A percentile compares a stretch with the other conserved stretches of the same genome.
Conservation (phyloP, 257 asterid genomes). For the Solanum appendiculatum region DNA sequence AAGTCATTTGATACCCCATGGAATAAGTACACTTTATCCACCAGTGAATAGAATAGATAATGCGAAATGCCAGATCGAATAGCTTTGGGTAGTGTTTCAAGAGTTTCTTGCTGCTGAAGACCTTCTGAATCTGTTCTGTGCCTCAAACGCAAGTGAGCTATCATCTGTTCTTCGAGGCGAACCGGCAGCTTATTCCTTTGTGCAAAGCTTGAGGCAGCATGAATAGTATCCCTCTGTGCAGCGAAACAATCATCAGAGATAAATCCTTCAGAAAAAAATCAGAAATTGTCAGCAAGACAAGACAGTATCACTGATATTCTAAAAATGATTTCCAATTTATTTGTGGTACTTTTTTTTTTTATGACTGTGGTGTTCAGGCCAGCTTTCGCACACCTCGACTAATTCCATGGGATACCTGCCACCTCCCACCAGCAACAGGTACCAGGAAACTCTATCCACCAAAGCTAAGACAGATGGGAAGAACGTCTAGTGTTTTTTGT, state of each 20-base stretch:
- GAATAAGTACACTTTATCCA: slow-evolving; percentile 68
- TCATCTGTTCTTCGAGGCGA: slow-evolving; percentile 74
- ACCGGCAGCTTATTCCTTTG: slow-evolving; percentile 59
- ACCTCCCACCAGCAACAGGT: neutral
- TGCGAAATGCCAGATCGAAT: slow-evolving; percentile 62
- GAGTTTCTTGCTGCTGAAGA: slow-evolving; percentile 71
- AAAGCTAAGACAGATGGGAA: neutral
- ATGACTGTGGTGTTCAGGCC: neutral
- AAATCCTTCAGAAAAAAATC: neutral
- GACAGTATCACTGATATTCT: neutral
- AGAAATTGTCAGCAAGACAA: neutral
- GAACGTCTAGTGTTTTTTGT: neutral
- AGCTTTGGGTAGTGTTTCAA: slow-evolving; percentile 76
- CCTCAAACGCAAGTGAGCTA: slow-evolving; percentile 69
- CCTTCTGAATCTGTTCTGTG: slow-evolving; percentile 83
- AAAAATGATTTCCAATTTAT: neutral
- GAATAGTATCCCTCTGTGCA: slow-evolving; percentile 57
- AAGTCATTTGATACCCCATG: slow-evolving; percentile 69
- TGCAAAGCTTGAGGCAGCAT: slow-evolving; percentile 69
- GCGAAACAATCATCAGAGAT: neutral
- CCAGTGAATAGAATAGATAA: slow-evolving; percentile 51
- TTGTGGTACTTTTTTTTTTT: neutral
- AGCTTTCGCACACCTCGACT: neutral
- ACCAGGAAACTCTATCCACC: neutral
- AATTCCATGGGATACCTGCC: neutral